Percentiles rank a stretch among this genome's conserved stretches.
phyloP scores from a whole-genome alignment of 345 rosid genomes.

The Erysimum cheiranthoides region DNA sequence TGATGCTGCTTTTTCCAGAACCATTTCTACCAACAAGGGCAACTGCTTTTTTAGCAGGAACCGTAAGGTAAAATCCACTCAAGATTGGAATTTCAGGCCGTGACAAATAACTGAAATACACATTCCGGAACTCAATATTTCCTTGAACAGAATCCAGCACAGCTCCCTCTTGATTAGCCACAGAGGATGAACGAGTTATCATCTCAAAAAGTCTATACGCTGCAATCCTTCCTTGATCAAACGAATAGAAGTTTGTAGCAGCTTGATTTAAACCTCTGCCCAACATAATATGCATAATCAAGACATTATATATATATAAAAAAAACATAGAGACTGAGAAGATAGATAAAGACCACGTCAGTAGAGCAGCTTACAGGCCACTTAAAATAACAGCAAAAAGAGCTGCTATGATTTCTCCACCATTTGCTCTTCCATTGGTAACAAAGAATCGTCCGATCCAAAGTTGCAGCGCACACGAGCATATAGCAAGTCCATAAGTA shows the following conservation, averaged over 20 bases:
- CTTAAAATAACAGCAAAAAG: slow-evolving; percentile 92
- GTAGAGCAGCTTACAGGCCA: slow-evolving; percentile 82
- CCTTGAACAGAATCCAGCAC: slow-evolving; percentile 70
- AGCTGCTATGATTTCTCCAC: slow-evolving; percentile 91
- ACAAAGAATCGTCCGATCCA: slow-evolving; percentile 95
- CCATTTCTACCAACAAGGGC: slow-evolving; percentile 99
- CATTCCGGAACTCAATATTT: slow-evolving; percentile 97
- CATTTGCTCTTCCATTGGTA: slow-evolving; percentile 61
- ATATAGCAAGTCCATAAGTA: slow-evolving; percentile 97
- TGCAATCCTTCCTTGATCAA: slow-evolving; percentile 99
- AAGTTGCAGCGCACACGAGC: slow-evolving; percentile 96
- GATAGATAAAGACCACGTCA: slow-evolving; percentile 22
- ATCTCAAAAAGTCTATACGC: slow-evolving; percentile 97
- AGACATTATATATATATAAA: slow-evolving; percentile 45
- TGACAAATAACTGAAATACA: slow-evolving; percentile 96
- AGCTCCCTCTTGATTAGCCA: slow-evolving; percentile 75
- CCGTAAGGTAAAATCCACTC: slow-evolving; percentile 97
- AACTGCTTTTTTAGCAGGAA: slow-evolving; percentile 93
- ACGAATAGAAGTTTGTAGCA: slow-evolving; percentile 96
- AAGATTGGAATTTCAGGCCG: slow-evolving; percentile 97
- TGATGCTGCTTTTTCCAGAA: slow-evolving; percentile 97
- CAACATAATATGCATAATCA: slow-evolving; percentile 35
- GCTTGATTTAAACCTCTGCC: slow-evolving; percentile 96
- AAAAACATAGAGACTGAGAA: slow-evolving; percentile 2
- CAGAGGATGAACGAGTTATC: slow-evolving; percentile 92